Conservation (phyloP, 257 asterid species). For the Nicotiana tomentosiformis region DNA sequence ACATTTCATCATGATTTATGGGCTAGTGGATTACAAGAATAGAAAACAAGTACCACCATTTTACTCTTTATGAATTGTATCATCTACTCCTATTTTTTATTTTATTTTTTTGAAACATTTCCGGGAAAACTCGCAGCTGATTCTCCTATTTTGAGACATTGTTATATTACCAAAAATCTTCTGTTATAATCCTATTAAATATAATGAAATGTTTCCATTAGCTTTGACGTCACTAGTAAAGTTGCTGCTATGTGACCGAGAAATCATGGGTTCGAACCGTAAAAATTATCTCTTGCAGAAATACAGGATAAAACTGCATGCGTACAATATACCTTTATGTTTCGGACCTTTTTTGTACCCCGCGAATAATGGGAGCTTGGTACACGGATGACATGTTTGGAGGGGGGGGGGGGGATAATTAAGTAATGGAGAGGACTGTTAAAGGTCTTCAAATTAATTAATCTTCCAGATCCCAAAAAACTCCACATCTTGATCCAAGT, state of each 20-base stretch:
- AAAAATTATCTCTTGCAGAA: too few species aligned
- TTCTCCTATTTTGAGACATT: not conserved
- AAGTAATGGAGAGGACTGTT: not conserved
- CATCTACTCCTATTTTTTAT: not conserved
- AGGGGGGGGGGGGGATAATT: not conserved
- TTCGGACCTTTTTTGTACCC: too few species aligned
- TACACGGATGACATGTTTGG: too few species aligned
- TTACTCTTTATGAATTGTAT: not conserved
- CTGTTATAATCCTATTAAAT: not conserved
- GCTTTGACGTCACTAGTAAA: too few species aligned
- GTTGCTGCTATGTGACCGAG: too few species aligned
- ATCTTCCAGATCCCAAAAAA: not conserved
- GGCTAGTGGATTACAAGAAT: not conserved
- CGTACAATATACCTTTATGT: too few species aligned
- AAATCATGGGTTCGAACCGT: too few species aligned
- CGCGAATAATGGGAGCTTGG: too few species aligned
- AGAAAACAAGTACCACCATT: not conserved
- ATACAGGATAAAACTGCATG: too few species aligned
- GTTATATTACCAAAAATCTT: not conserved
- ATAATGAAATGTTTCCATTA: not conserved
- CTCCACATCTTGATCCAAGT: not conserved
- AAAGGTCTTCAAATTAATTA: not conserved
- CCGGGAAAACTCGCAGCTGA: too few species aligned
- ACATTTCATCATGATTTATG: conserved; percentile 12
- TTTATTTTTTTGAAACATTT: too few species aligned